phyloP scores from a whole-genome alignment of 495 filamentous ascomycete species.

The Jackrogersella minutella region DNA sequence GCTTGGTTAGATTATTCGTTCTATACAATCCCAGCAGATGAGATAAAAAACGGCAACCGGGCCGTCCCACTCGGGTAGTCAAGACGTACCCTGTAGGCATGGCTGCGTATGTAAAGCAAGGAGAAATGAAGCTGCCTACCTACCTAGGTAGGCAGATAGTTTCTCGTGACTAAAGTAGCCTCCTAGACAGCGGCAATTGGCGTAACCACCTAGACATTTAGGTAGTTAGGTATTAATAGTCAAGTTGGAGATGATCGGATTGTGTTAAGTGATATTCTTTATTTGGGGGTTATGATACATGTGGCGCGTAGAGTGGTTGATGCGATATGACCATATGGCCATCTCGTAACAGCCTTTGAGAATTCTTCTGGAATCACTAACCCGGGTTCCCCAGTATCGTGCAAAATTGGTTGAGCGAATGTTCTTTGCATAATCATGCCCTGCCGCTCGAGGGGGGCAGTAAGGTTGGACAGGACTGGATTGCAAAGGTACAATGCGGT shows the following conservation, averaged over 20 bases:
- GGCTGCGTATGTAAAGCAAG: neutral
- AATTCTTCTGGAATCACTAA: conserved; percentile 26
- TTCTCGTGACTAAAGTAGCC: neutral
- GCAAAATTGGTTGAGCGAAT: conserved; percentile 15
- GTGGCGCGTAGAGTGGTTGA: too few species aligned
- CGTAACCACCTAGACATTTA: too few species aligned
- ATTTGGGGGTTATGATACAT: too few species aligned
- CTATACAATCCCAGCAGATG: conserved; percentile 25
- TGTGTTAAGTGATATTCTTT: too few species aligned
- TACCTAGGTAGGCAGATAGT: neutral
- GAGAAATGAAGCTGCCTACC: neutral
- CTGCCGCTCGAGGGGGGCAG: too few species aligned
- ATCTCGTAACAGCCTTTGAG: conserved; percentile 1
- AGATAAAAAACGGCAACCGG: conserved; percentile 38
- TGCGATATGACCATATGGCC: neutral
- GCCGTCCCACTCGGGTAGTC: conserved; percentile 36
- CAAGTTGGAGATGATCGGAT: neutral
- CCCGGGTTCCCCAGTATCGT: conserved; percentile 3
- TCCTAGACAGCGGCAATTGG: neutral
- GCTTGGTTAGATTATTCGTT: conserved; percentile 1
- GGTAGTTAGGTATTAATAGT: neutral
- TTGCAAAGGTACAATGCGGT: neutral
- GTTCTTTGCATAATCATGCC: conserved; percentile 26
- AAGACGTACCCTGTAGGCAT: conserved; percentile 5
- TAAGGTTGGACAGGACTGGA: too few species aligned